Percentiles rank a stretch among this genome's conserved stretches.
phyloP scores from a whole-genome alignment of 139 green algal species.

The Zygnema circumcarinatum region DNA sequence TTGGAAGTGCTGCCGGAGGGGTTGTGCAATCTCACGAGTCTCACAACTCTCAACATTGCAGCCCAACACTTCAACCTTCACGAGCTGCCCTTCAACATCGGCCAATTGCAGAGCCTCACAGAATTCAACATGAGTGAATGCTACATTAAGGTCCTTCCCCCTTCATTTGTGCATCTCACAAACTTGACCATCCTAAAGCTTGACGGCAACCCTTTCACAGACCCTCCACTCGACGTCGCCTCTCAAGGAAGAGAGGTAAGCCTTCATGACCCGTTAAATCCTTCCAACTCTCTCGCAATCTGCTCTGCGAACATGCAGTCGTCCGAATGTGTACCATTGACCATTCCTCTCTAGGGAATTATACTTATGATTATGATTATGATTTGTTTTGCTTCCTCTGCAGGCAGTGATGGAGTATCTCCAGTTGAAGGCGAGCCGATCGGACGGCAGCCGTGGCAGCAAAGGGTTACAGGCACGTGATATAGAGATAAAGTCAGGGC shows the following conservation, averaged over 20 bases:
- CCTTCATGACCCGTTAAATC: neutral
- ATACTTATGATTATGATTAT: neutral
- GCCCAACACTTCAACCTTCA: conserved; percentile 38
- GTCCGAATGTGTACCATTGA: neutral
- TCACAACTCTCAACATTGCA: conserved; percentile 14
- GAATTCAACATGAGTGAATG: conserved; percentile 50
- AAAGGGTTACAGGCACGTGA: neutral
- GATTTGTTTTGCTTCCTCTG: neutral
- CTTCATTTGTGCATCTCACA: conserved; percentile 47
- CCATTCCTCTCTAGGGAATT: neutral
- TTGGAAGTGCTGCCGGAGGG: conserved; percentile 11
- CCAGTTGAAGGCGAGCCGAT: neutral
- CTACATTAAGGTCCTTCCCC: conserved; percentile 20
- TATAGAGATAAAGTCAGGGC: neutral
- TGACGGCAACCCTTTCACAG: conserved; percentile 37
- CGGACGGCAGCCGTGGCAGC: neutral
- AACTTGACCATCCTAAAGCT: conserved; percentile 41
- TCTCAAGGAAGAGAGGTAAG: conserved; percentile 16
- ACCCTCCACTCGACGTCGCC: conserved; percentile 17
- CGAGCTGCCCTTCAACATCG: conserved; percentile 24
- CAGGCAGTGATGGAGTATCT: neutral
- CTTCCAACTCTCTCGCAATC: neutral
- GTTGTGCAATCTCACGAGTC: conserved; percentile 14
- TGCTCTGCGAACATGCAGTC: neutral
- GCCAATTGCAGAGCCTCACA: conserved; percentile 37